Percentiles rank a stretch among this genome's conserved stretches.
Evolutionary conservation across 2,329 filamentous ascomycete genomes (phyloP).

Genomic region (Alternaria arborescens): DNA sequence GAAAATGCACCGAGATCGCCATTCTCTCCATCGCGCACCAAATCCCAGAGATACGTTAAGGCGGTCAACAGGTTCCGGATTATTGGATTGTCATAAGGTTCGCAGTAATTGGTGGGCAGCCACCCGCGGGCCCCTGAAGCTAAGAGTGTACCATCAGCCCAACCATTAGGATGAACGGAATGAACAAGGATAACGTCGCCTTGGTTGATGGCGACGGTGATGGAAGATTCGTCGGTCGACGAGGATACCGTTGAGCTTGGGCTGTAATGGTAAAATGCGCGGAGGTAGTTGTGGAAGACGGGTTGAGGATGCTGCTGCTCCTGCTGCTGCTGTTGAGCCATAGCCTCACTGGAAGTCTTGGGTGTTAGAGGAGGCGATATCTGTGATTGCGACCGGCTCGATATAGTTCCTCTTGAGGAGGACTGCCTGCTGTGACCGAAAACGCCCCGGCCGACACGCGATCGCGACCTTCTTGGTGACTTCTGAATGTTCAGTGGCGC

Average conservation of each 20-base stretch:
- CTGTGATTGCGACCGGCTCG: constrained; percentile 56
- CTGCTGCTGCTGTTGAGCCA: constrained; percentile 55
- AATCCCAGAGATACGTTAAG: constrained; percentile 90
- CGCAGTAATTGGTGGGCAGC: constrained; percentile 98
- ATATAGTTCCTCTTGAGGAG: constrained; percentile 43
- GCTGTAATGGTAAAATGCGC: constrained; percentile 92
- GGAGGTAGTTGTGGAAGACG: constrained; percentile 91
- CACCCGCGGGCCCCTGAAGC: constrained; percentile 88
- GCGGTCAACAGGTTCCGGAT: constrained; percentile 87
- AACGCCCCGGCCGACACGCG: constrained; percentile 23
- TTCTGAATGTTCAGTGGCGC: constrained; percentile 51
- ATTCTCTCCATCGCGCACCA: constrained; percentile 79
- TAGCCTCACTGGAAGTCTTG: constrained; percentile 70
- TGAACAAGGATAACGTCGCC: constrained; percentile 94
- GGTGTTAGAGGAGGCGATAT: constrained; percentile 83
- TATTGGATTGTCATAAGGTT: constrained; percentile 87
- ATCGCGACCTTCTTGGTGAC: constrained; percentile 41
- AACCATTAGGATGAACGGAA: constrained; percentile 96
- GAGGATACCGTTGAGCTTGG: constrained; percentile 80
- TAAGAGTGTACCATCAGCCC: constrained; percentile 94
- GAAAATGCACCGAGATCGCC: constrained; percentile 81
- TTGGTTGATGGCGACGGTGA: constrained; percentile 86
- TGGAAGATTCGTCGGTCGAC: constrained; percentile 68
- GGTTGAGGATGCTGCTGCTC: constrained; percentile 59
- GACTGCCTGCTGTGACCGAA: constrained; percentile 43